Evolutionary conservation across 1,284 basidiomycete genomes (phyloP).

Genomic region (Rhodofomes roseus): DNA sequence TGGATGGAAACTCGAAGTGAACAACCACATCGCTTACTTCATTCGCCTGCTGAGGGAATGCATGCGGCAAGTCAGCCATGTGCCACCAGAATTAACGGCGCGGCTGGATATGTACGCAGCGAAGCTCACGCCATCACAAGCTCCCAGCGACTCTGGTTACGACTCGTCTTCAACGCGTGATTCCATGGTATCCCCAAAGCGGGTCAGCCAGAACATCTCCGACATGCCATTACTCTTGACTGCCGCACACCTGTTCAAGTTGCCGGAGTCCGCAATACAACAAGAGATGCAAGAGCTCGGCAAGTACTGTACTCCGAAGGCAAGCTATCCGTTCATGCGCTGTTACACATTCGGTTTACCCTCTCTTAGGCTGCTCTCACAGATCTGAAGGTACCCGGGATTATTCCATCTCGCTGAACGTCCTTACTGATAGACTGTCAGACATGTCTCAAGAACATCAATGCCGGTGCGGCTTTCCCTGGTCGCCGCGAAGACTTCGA

Average conservation of each 20-base stretch:
- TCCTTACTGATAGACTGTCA: slow-evolving; percentile 29
- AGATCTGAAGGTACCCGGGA: slow-evolving; percentile 69
- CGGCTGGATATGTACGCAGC: slow-evolving; percentile 81
- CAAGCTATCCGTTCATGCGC: slow-evolving; percentile 24
- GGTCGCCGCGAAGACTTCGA: slow-evolving; percentile 86
- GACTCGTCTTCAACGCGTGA: slow-evolving; percentile 61
- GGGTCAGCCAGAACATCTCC: slow-evolving; percentile 44
- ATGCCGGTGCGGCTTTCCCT: slow-evolving; percentile 80
- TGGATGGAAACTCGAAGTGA: slow-evolving; percentile 90
- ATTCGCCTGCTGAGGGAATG: slow-evolving; percentile 83
- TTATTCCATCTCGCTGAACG: no score
- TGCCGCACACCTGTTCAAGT: slow-evolving; percentile 74
- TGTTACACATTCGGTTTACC: slow-evolving; percentile 1
- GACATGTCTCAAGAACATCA: slow-evolving; percentile 91
- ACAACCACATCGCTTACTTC: slow-evolving; percentile 87
- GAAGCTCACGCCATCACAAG: slow-evolving; percentile 64
- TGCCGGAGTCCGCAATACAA: slow-evolving; percentile 65
- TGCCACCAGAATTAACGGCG: slow-evolving; percentile 78
- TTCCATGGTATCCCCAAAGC: slow-evolving; percentile 40
- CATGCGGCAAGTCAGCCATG: slow-evolving; percentile 67
- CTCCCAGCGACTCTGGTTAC: slow-evolving; percentile 59
- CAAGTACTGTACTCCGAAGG: slow-evolving; percentile 79
- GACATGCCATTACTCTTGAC: slow-evolving; percentile 78
- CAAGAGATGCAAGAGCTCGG: slow-evolving; percentile 72
- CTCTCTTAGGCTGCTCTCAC: slow-evolving; percentile 68